A percentile compares a stretch with the other conserved stretches of the same genome.
Evolutionary conservation across 495 filamentous ascomycete species (phyloP).

Genomic region (Alectoria sarmentosa): DNA sequence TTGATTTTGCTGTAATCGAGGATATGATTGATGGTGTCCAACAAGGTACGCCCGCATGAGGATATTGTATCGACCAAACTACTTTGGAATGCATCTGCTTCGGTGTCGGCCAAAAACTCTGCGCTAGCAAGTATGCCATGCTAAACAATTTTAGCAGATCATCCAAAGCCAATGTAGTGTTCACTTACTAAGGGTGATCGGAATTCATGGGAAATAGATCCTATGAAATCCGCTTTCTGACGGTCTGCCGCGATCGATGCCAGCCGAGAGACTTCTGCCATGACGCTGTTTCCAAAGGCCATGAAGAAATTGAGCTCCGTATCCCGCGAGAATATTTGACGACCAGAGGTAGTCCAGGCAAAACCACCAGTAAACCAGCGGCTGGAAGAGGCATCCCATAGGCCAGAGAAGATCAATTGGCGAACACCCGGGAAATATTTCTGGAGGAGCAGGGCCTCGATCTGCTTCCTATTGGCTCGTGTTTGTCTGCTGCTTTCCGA

Average conservation of each 20-base stretch:
- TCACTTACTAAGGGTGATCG: conserved; percentile 64
- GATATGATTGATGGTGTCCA: conserved; percentile 66
- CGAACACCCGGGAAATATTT: conserved; percentile 37
- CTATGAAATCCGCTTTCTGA: conserved; percentile 64
- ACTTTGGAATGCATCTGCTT: conserved; percentile 47
- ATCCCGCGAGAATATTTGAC: conserved; percentile 35
- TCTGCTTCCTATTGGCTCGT: conserved; percentile 30
- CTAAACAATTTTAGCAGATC: neutral
- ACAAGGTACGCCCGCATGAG: conserved; percentile 63
- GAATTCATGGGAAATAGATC: conserved; percentile 69
- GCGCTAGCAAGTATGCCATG: conserved; percentile 57
- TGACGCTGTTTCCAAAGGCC: conserved; percentile 57
- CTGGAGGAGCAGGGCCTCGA: conserved; percentile 39
- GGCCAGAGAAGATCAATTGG: conserved; percentile 34
- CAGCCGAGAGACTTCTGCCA: conserved; percentile 58
- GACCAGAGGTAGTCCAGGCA: conserved; percentile 45
- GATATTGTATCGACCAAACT: conserved; percentile 68
- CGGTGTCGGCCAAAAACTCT: conserved; percentile 53
- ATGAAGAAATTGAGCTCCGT: conserved; percentile 47
- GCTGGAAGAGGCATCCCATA: conserved; percentile 60
- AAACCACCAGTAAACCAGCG: conserved; percentile 65
- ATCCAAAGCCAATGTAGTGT: neutral
- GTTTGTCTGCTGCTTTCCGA: conserved; percentile 25
- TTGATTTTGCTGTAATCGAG: conserved; percentile 69
- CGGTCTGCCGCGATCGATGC: conserved; percentile 35